Evolutionary conservation across 169 alveolate genomes (phyloP), one percentile per base, ranked within the genome.

Genomic region (Eimeria nieschulzi): DNA sequence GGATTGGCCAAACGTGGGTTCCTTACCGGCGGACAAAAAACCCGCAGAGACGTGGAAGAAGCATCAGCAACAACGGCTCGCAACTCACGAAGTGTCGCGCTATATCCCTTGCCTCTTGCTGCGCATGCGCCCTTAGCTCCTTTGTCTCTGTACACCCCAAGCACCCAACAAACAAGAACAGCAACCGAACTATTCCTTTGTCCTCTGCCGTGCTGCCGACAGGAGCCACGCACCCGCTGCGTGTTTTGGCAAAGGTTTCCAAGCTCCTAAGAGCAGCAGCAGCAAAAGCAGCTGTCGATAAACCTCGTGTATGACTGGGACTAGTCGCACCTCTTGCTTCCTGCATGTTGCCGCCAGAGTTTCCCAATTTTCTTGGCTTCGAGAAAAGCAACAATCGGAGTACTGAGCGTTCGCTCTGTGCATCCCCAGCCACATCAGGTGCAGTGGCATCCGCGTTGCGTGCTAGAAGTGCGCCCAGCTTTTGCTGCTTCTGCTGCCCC

Each of bases 321-420:
- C 71, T 3, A 8, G 17, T 17, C 53, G 61, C 26, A 75, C 84
- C 84, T 51, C 84, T 75, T 33, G n/a, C 68, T 19, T 75, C 84
- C 15, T 53, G 23, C 7, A 10, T 13, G 39, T 39, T 75, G 61
- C 76, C 21, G 15, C 76, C 76, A n/a, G 76, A n/a, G 51, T 39
- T 64, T n/a, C 66, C 84, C n/a, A 39, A 46, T 5, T 59, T 26
- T 53, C 64, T 39, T 17, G 84, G 84, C 0, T 53, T 54, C 66
- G 84, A 33, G 15, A 75, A 75, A 0, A 75, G 39, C 64, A 75
- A 39, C 12, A 75, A 64, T 19, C 84, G 84, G 25, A 75, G 61
- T 7, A 75, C 66, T n/a, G 84, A 64, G 7, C 84, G 84, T 25
- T 75, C 84, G 84, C 84, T 75, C 39, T 75, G 84, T 12, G 84